Conservation (phyloP, 1,139 yeast genomes). For the Wickerhamiella infanticola region DNA sequence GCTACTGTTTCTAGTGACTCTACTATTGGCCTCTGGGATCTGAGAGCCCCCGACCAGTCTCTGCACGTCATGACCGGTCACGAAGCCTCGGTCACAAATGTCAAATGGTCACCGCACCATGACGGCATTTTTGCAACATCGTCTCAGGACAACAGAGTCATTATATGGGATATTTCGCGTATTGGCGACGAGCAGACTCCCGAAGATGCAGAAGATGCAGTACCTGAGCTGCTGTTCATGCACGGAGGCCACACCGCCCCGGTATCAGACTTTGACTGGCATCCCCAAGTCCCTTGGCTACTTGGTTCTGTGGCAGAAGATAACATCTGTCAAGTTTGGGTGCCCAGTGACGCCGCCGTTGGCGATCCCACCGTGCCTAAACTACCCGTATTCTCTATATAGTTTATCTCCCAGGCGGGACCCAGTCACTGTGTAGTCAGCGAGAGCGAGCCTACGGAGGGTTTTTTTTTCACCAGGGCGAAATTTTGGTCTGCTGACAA, state of each 20-base stretch:
- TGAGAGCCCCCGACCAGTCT: slow-evolving; percentile 29
- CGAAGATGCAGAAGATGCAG: slow-evolving; percentile 30
- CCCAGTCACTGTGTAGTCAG: too few relatives aligned
- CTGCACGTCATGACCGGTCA: slow-evolving; percentile 35
- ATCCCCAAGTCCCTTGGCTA: slow-evolving; percentile 61
- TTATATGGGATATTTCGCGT: slow-evolving; percentile 49
- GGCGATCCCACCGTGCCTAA: slow-evolving; percentile 6
- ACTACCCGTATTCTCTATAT: slow-evolving; percentile 7
- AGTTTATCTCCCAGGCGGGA: too few relatives aligned
- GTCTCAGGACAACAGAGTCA: slow-evolving; percentile 59
- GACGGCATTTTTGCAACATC: slow-evolving; percentile 55
- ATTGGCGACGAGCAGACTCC: slow-evolving; percentile 28
- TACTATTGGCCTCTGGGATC: slow-evolving; percentile 48
- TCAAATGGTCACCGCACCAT: slow-evolving; percentile 64
- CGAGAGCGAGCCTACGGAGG: background rate
- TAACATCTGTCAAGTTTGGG: slow-evolving; percentile 11
- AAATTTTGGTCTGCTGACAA: background rate
- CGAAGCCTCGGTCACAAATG: slow-evolving; percentile 44
- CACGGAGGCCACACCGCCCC: slow-evolving; percentile 91
- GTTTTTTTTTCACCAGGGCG: background rate
- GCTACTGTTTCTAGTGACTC: slow-evolving; percentile 63
- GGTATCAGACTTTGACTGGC: slow-evolving; percentile 81
- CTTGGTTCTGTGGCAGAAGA: slow-evolving; percentile 60
- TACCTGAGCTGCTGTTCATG: slow-evolving; percentile 42
- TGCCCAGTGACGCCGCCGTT: slow-evolving; percentile 10